These are phyloP conservation scores for Phyllostachys edulis DNA, from an alignment of 176 grass and related monocot genomes.

Conservation along the genomic window DNA sequence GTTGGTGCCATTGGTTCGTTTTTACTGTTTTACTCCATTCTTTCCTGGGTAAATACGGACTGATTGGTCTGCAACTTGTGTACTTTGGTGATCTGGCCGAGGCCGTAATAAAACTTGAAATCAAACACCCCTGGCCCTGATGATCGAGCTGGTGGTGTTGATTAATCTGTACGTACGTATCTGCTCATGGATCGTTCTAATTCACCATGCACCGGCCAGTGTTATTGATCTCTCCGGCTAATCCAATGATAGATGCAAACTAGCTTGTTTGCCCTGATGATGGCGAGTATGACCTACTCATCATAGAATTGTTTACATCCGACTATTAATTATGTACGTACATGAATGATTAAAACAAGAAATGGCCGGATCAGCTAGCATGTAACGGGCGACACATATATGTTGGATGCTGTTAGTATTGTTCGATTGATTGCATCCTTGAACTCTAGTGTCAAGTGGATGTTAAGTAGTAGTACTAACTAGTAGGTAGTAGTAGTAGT, in stretches of 20 bases:
- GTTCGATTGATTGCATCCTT: not conserved
- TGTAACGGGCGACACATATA: not conserved
- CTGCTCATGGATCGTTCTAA: not conserved
- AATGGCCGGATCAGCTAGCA: not conserved
- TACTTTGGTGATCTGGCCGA: not conserved
- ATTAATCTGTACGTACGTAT: not conserved
- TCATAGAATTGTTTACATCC: not conserved
- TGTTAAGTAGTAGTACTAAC: not conserved
- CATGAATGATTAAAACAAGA: not conserved
- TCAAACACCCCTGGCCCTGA: not conserved
- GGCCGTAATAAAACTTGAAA: conserved; percentile 16
- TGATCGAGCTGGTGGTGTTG: not conserved
- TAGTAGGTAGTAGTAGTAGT: not conserved
- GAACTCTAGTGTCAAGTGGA: not conserved
- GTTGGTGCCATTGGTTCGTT: not conserved
- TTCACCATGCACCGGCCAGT: not conserved
- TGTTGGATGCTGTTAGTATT: not conserved
- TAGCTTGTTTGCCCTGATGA: not conserved
- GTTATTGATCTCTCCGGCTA: not conserved
- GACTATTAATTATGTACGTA: not conserved
- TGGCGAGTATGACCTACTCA: not conserved
- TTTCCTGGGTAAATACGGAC: conserved; percentile 43
- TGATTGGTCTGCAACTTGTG: conserved; percentile 36
- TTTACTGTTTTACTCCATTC: conserved; percentile 2
- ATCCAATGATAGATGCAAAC: not conserved